Base-by-base conservation (phyloP, 371 early-diverging fungal species). In the Mortierella sp. region DNA sequence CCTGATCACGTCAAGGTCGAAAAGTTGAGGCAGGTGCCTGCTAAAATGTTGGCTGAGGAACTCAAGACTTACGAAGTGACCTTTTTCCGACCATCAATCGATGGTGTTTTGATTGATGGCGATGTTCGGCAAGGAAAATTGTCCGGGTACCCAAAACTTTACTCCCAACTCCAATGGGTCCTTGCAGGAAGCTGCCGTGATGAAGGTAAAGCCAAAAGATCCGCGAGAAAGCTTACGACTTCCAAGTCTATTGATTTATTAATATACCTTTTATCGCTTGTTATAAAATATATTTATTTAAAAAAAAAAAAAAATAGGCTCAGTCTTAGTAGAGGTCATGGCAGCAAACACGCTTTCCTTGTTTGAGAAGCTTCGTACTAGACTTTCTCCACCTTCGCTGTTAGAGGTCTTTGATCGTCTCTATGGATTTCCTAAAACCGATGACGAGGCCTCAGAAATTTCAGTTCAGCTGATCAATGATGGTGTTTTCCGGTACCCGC, bases 161-260 rank as follows among this genome's bases (percentile, higher is more conserved):
- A 80, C 30, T 70, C 80, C 1, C 51, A 60, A 0, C 28, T 80
- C n/a, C 69, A 70, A 45, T 52, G 70, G 2, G 74, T 74, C n/a
- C 70, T 80, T 74, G n/a, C 74, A 15, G 80, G 80, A 1, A 70
- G 66, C 43, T 80, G 80, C n/a, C 74, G 74, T 11, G 80, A 80
- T 26, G 80, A 80, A 25, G 80, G 80, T 70, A 60, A n/a, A n/a
- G n/a, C 11, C 7, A 21, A 9, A 9, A 12, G 0, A 57, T 15
- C 3, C 9, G 9, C 9, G 37, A 37, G 37, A 37, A 9, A 37
- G 0, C 14, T 15, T 15, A 73, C 70, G 70, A 70, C 70, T 30
- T 37, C 37, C 37, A 37, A 37, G 37, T 37, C n/a, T n/a, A n/a
- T 37, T 9, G 3, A 9, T 9, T 5, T 37, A 37, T 9, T 37